Evolutionary conservation across 2,329 filamentous ascomycete genomes (phyloP), one percentile per base, ranked within the genome.

Genomic region (Cercospora citrullina): DNA sequence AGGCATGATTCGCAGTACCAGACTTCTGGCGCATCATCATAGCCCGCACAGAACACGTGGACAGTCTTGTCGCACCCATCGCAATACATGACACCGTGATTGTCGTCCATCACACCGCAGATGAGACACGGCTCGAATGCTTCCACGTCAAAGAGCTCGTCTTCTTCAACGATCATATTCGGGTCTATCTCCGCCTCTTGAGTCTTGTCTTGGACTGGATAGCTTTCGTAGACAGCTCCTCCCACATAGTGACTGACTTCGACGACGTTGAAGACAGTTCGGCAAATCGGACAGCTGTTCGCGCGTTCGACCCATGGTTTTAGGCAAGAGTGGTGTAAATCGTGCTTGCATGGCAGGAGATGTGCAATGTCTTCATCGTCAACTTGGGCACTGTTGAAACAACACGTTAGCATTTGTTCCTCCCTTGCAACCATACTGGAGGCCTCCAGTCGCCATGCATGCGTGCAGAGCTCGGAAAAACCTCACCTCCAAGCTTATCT

Each of bases 271-370:
- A 99, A 98, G 71, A 87, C 89, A 75, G 92, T 91, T 73, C 95
- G 91, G 81, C 95, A 99, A 80, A 99, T 97, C 57, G 95, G 95
- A 80, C 95, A 99, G 78, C 94, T 97, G 81, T 98, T 99, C 71
- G 95, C 94, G 79, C 96, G 91, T 81, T 96, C 92, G 57, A 94
- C 93, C 95, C 95, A 99, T 74, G 93, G 92, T 75, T 91, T 91
- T 73, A 99, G 86, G 80, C 95, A 99, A 63, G 91, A 89, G 82
- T 99, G 90, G 82, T 99, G 95, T 74, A 99, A 85, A 74, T 94
- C 87, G 84, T 99, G 96, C 67, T 92, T 91, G 81, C 95, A 99
- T 58, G 93, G 90, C 68, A 89, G 78, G 30, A 90, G 77, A 75
- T 89, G 87, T 68, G 87, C 88, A 74, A 90, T 85, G 70, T 83